A percentile compares a stretch with the other conserved stretches of the same genome.
Evolutionary conservation across 169 alveolate species (phyloP).

Genomic region (Plasmodium inui): DNA sequence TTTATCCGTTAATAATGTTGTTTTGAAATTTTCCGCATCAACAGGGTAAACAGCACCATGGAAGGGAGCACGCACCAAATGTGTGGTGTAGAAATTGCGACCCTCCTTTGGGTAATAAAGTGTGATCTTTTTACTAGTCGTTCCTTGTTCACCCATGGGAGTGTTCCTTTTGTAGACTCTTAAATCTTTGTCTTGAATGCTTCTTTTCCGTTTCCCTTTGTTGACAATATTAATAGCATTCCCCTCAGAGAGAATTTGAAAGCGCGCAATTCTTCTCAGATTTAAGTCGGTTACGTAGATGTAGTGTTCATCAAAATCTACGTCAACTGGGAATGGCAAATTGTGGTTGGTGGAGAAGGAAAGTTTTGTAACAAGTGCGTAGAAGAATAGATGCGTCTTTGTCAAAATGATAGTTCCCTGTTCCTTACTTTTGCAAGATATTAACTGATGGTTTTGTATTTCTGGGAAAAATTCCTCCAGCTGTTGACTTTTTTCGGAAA

Average conservation of each 20-base stretch:
- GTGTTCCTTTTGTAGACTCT: background rate
- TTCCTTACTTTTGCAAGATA: conserved; percentile 59
- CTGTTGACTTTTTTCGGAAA: conserved; percentile 4
- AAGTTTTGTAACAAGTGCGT: conserved; percentile 7
- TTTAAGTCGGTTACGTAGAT: conserved; percentile 51
- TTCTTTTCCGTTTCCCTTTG: conserved; percentile 11
- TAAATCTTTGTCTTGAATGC: conserved; percentile 15
- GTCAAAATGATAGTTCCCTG: conserved; percentile 56
- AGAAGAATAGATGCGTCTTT: conserved; percentile 40
- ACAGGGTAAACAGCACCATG: background rate
- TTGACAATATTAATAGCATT: background rate
- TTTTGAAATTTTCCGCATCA: background rate
- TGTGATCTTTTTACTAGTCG: background rate
- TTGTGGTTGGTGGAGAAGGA: conserved; percentile 67
- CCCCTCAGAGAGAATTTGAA: conserved; percentile 25
- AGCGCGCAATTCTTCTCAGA: conserved; percentile 53
- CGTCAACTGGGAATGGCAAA: conserved; percentile 59
- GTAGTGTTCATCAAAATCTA: conserved; percentile 59
- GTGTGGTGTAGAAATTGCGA: background rate
- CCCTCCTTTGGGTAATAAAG: background rate
- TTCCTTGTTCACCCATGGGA: background rate
- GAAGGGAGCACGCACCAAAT: background rate
- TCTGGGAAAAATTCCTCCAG: conserved; percentile 22
- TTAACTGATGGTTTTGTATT: conserved; percentile 28
- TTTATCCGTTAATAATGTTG: background rate